phyloP scores from a whole-genome alignment of 768 basidiomycete genomes.

The Russula olivacea region DNA sequence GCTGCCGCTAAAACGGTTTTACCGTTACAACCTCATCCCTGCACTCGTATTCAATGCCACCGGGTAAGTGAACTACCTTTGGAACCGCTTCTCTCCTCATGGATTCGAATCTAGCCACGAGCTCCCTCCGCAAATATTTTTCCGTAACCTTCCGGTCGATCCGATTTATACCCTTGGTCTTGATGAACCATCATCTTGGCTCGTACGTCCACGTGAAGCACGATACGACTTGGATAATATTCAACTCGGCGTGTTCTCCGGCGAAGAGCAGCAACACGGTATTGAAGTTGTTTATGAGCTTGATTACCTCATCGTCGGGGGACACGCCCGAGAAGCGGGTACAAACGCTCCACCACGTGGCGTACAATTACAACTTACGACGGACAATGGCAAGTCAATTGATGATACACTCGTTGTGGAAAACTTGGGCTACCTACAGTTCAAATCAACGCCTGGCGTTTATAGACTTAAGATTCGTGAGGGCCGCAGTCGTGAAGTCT shows the following conservation, averaged over 20 bases:
- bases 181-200: constrained; percentile 89
- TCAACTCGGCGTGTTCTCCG: constrained; percentile 62
- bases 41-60: constrained; percentile 55
- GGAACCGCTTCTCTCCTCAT: background rate
- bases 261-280: constrained; percentile 45
- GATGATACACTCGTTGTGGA: constrained; percentile 91
- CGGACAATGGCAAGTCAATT: constrained; percentile 39
- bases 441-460: constrained; percentile 87
- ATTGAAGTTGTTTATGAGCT: constrained; percentile 80
- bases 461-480: constrained; percentile 77
- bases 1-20: constrained; percentile 91
- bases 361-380: constrained; percentile 77
- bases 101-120: constrained; percentile 43
- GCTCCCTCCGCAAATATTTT: constrained; percentile 50
- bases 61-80: constrained; percentile 47
- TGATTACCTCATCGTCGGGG: constrained; percentile 89
- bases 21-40: constrained; percentile 66
- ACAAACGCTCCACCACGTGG: constrained; percentile 77
- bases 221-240: constrained; percentile 95
- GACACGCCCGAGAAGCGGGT: constrained; percentile 76
- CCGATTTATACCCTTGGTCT: constrained; percentile 93
- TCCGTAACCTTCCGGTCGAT: constrained; percentile 69
- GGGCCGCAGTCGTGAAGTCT: constrained; percentile 78
- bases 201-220: constrained; percentile 84
- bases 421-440: constrained; percentile 94